phyloP scores from a whole-genome alignment of 2,329 filamentous ascomycete genomes.

The Xylariaceae sp. region DNA sequence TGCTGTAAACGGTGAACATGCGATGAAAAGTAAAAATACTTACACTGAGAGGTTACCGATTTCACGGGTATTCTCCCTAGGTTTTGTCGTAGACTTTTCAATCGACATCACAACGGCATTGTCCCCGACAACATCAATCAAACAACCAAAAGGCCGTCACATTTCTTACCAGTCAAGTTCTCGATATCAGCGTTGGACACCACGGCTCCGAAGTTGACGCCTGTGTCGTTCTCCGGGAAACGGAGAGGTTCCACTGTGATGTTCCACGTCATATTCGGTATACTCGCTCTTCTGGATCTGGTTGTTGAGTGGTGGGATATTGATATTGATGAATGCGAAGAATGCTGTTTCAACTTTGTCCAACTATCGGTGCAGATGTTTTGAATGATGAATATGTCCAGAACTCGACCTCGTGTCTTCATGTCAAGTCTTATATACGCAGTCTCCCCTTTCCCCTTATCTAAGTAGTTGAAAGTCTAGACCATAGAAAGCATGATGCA shows the following conservation, averaged over 20 bases:
- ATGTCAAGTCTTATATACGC: too few relatives aligned
- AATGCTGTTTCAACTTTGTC: too few relatives aligned
- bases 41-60: conserved; percentile 56
- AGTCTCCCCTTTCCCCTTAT: too few relatives aligned
- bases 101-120: conserved; percentile 2
- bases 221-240: conserved; percentile 31
- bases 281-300: not conserved
- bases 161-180: conserved; percentile 53
- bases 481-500: too few relatives aligned
- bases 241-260: conserved; percentile 36
- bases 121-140: too few relatives aligned
- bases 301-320: too few relatives aligned
- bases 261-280: conserved; percentile 12
- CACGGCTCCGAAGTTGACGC: conserved; percentile 55
- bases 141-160: too few relatives aligned
- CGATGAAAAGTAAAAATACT: conserved; percentile 24
- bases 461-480: too few relatives aligned
- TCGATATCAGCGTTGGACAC: conserved; percentile 56
- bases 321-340: too few relatives aligned
- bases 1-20: not conserved
- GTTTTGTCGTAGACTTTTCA: conserved; percentile 17
- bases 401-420: too few relatives aligned
- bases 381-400: too few relatives aligned
- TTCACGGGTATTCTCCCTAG: conserved; percentile 51
- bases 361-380: too few relatives aligned